Base-by-base conservation (phyloP, 169 alveolate species). In the Plasmodium berghei region DNA sequence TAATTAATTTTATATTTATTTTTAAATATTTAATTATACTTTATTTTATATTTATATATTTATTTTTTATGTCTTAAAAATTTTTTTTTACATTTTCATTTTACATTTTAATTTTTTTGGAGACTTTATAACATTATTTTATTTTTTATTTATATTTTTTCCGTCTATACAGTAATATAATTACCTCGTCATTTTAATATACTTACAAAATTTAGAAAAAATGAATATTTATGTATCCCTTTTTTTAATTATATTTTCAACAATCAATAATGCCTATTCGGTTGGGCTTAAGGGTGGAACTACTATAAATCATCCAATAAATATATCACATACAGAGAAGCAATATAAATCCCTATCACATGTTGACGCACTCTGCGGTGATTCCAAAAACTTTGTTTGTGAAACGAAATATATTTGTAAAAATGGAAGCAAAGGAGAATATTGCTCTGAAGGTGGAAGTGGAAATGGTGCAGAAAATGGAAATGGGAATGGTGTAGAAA, bases 151-250 rank as follows among this genome's bases (percentile, higher is more conserved):
- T 34, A 34, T 34, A 34, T 34, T 34, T 34, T 34, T 34, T 34
- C 42, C 42, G 42, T 34, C 42, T 34, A 34, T 34, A 34, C 42
- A 3, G 8, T 34, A 34, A 3, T 34, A 34, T 5, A 34, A 34
- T 34, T 4, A 9, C 26, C 42, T 45, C 26, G 52, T 20, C 28
- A 5, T 6, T 49, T 58, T 12, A 58, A 56, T 55, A 40, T 58
- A 2, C 20, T 58, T 42, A 24, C 34, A 16, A 18, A 14, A 42
- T 69, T 52, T 24, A 9, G 18, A 24, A 24, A 77, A 49, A 64
- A 77, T 77, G 89, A 77, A 77, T 46, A 18, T 56, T 69, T 63
- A 63, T 40, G 52, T 63, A 58, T 77, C 89, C 14, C 74, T 77
- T 16, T 77, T 77, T 64, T 62, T 77, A 24, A 40, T 77, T 56